These are phyloP conservation scores for Pythium rhizo-oryzae DNA, from an alignment of 352 stramenopile genomes.

Conservation along the genomic window DNA sequence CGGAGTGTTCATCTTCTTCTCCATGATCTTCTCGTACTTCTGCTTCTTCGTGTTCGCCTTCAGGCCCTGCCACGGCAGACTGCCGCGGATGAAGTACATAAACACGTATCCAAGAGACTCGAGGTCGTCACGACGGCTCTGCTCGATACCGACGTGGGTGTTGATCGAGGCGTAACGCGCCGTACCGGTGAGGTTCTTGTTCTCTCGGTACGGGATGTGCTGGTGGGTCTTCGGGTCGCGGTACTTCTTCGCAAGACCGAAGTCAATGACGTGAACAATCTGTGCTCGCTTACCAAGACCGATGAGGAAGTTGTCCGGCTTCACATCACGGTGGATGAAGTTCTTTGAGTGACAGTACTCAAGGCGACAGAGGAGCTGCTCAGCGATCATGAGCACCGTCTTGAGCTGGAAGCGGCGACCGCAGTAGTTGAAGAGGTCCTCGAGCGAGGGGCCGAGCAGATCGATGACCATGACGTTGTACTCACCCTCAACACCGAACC, in stretches of 20 bases:
- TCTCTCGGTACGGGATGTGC: slow-evolving; percentile 91
- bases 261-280: slow-evolving; percentile 89
- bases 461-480: slow-evolving; percentile 99
- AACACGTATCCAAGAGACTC: no score
- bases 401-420: slow-evolving; percentile 93
- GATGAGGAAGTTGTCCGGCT: slow-evolving; percentile 92
- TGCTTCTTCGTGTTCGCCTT: no score
- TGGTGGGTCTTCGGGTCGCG: slow-evolving; percentile 88
- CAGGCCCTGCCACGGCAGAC: no score
- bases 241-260: slow-evolving; percentile 91
- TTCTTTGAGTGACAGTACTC: slow-evolving; percentile 91
- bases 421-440: slow-evolving; percentile 91
- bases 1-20: no score
- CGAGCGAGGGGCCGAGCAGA: slow-evolving; percentile 95
- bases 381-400: slow-evolving; percentile 95
- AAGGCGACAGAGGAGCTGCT: slow-evolving; percentile 84
- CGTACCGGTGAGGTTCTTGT: slow-evolving; percentile 95
- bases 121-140: slow-evolving; percentile 97
- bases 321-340: slow-evolving; percentile 91
- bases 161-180: slow-evolving; percentile 98
- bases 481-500: slow-evolving; percentile 99
- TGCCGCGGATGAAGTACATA: no score
- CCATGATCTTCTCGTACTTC: no score
- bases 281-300: slow-evolving; percentile 86
- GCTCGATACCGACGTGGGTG: slow-evolving; percentile 98